Evolutionary conservation across 352 stramenopile species (phyloP).

Genomic region (Phytopythium montanum): DNA sequence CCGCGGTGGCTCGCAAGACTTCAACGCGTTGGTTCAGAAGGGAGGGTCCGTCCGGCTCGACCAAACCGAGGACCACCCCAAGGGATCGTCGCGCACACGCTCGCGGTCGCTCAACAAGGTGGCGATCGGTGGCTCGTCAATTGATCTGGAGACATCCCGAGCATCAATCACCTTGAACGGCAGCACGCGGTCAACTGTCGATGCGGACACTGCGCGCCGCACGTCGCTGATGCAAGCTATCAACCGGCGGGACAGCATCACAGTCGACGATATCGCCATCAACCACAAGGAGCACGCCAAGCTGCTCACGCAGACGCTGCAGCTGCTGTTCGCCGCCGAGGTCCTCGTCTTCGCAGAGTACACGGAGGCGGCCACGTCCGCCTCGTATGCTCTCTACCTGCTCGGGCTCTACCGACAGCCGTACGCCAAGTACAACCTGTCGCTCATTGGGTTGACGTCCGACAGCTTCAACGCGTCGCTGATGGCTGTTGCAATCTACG

Average conservation of each 20-base stretch:
- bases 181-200: neutral
- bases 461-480: constrained; percentile 8
- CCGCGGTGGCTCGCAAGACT: neutral
- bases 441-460: constrained; percentile 12
- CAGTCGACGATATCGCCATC: constrained; percentile 15
- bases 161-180: neutral
- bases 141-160: neutral
- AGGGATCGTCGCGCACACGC: neutral
- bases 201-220: neutral
- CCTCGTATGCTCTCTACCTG: constrained; percentile 23
- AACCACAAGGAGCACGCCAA: constrained; percentile 16
- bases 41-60: neutral
- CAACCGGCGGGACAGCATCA: neutral
- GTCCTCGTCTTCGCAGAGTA: constrained; percentile 26
- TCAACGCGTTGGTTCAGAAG: neutral
- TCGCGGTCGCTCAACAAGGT: constrained; percentile 4
- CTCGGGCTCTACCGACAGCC: constrained; percentile 14
- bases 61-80: neutral
- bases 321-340: constrained; percentile 25
- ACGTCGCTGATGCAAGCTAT: neutral
- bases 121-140: neutral
- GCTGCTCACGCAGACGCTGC: constrained; percentile 16
- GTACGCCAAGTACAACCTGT: constrained; percentile 18
- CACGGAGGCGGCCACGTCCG: constrained; percentile 21
- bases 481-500: constrained; percentile 9